Base-by-base conservation (phyloP, 805 yeast species). In the Zygosaccharomyces bailii region DNA sequence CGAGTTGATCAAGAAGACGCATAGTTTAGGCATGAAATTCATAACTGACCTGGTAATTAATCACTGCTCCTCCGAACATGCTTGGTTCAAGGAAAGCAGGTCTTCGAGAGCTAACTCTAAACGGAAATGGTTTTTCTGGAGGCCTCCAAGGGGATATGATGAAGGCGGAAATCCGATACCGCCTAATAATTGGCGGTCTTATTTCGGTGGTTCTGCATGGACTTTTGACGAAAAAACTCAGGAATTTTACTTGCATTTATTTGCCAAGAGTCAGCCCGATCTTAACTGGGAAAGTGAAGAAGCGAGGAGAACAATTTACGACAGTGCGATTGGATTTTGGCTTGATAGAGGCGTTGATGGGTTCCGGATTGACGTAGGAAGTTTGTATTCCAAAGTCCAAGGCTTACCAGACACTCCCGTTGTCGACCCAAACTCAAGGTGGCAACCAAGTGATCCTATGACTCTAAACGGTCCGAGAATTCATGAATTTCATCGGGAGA, bases 61-160 rank as follows among this genome's bases (percentile, higher is more conserved):
- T 66, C 84, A 78, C 57, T 73, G 80, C 18, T 76, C 82, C 1
- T 59, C 68, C 31, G 74, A 74, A 57, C 83, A 79, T 60, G 67
- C 61, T 37, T 79, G 83, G 83, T 78, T 78, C 65, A 65, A 75
- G 55, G 79, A 78, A 55, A 74, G 80, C 7, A 62, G 78, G 44
- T 66, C 75, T 5, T 72, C 79, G 13, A 71, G 66, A 53, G 63
- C 68, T 39, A 75, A 73, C 59, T 73, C 80, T 5, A 78, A 79
- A 64, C 70, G 83, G 57, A 80, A 79, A 60, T 77, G 82, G 81
- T 76, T 75, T 60, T 68, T 75, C 48, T 79, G 84, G 84, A 74
- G 68, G 52, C 71, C 69, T 50, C 73, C 74, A 24, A 70, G 78
- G 23, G 69, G 59, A 36, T 71, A 67, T 55, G 78, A 73, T 48